These are phyloP conservation scores for Gymnopilus junonius DNA, from an alignment of 768 basidiomycete genomes.

Conservation along the genomic window DNA sequence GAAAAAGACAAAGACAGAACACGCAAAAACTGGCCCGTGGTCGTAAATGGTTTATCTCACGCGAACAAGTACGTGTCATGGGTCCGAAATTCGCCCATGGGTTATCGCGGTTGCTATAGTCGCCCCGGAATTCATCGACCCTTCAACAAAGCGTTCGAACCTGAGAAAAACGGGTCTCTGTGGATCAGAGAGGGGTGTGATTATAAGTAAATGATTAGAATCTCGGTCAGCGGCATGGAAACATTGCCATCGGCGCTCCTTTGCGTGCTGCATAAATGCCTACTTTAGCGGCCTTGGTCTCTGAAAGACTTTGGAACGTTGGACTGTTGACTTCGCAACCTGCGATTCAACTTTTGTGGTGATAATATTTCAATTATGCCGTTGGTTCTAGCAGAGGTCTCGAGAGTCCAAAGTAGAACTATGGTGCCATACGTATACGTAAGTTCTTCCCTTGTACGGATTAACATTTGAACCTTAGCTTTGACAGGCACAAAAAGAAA, in stretches of 20 bases:
- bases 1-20: not conserved
- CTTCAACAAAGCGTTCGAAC: not conserved
- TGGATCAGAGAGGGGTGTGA: not conserved
- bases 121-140: not conserved
- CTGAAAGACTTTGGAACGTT: not conserved
- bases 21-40: not conserved
- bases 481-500: not conserved
- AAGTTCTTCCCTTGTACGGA: not conserved
- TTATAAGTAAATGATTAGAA: not conserved
- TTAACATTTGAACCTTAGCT: not conserved
- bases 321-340: too few species aligned
- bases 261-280: not conserved
- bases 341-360: too few species aligned
- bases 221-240: not conserved
- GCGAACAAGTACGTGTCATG: not conserved
- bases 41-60: not conserved
- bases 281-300: not conserved
- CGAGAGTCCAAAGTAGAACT: too few species aligned
- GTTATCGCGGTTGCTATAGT: not conserved
- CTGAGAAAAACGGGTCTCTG: not conserved
- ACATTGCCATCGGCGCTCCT: not conserved
- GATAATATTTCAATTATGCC: too few species aligned
- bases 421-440: too few species aligned
- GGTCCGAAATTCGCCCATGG: not conserved
- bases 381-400: too few species aligned